Evolutionary conservation across 1,284 basidiomycete species (phyloP).

Genomic region (Tilletia horrida): DNA sequence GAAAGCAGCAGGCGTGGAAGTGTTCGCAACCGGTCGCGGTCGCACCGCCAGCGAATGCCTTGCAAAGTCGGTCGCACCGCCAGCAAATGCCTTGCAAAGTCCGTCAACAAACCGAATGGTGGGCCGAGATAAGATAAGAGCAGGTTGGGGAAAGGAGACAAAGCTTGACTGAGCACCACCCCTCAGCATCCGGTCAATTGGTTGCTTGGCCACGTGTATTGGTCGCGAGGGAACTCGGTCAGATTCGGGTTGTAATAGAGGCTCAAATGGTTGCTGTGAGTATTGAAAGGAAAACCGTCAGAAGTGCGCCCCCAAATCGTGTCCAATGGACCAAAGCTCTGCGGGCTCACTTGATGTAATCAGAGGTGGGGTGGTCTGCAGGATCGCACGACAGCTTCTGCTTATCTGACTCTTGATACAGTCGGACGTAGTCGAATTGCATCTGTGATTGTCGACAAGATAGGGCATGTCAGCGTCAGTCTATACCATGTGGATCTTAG

Average conservation of each 20-base stretch:
- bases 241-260: constrained; percentile 51
- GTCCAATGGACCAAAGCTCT: too few species aligned
- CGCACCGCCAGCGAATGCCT: too few species aligned
- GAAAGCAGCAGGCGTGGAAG: too few species aligned
- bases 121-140: too few species aligned
- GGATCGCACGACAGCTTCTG: constrained; percentile 43
- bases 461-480: not conserved
- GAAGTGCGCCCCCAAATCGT: not conserved
- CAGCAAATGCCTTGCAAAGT: too few species aligned
- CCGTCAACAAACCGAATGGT: too few species aligned
- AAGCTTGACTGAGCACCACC: too few species aligned
- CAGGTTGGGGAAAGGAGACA: too few species aligned
- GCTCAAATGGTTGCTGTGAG: constrained; percentile 32
- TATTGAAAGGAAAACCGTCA: not conserved
- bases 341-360: constrained; percentile 39
- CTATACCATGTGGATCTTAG: not conserved
- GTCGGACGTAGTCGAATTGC: constrained; percentile 42
- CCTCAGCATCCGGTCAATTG: constrained; percentile 35
- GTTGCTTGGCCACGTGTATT: constrained; percentile 45
- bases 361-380: constrained; percentile 41
- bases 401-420: constrained; percentile 43
- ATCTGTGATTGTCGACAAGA: not conserved
- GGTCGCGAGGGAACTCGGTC: constrained; percentile 36
- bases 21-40: too few species aligned
- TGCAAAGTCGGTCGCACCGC: too few species aligned